Evolutionary conservation across 2,329 filamentous ascomycete species (phyloP).

Genomic region (Fusarium citri): DNA sequence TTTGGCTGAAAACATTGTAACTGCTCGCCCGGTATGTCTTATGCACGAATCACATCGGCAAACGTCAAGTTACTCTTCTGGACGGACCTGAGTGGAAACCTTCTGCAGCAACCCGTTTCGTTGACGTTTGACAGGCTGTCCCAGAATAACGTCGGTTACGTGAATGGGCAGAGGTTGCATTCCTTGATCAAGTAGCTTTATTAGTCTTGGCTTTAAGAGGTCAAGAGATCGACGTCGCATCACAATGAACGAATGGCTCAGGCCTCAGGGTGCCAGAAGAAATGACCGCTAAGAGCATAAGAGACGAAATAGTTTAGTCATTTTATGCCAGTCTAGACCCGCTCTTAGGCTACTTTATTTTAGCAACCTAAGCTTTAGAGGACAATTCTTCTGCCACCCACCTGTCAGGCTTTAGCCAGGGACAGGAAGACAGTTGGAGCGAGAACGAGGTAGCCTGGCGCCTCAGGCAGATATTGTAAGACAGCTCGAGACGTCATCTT

Average conservation of each 20-base stretch:
- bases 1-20: constrained; percentile 19
- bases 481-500: constrained; percentile 34
- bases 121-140: constrained; percentile 32
- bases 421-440: constrained; percentile 12
- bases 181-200: constrained; percentile 18
- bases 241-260: constrained; percentile 30
- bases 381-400: too few relatives aligned
- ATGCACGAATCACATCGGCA: constrained; percentile 17
- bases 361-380: too few relatives aligned
- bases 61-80: constrained; percentile 26
- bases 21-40: constrained; percentile 1
- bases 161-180: constrained; percentile 32
- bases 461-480: not conserved
- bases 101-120: constrained; percentile 33
- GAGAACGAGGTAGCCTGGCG: constrained; percentile 5
- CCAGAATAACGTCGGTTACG: constrained; percentile 20
- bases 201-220: constrained; percentile 23
- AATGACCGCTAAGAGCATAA: too few relatives aligned
- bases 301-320: too few relatives aligned
- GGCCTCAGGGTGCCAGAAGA: too few relatives aligned
- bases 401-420: constrained; percentile 18
- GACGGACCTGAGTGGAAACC: constrained; percentile 18
- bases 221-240: constrained; percentile 26
- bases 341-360: too few relatives aligned
- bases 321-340: too few relatives aligned